Base-by-base conservation (phyloP, 768 basidiomycete genomes). In the Lentinus brumalis region DNA sequence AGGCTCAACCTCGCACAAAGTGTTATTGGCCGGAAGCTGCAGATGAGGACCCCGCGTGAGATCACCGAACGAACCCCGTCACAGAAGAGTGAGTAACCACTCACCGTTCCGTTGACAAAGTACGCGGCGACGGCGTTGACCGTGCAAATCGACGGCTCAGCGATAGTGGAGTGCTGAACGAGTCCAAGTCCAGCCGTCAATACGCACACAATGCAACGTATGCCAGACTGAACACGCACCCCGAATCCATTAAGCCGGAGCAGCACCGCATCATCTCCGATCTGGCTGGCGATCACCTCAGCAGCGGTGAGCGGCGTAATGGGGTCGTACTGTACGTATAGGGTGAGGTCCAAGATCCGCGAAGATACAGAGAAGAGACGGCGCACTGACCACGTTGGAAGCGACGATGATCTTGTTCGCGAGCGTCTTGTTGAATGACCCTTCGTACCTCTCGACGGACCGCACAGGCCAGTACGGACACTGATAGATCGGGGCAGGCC, bases 231-330 rank as follows among this genome's bases (percentile, higher is more conserved):
- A 32, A 7, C 26, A 46, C 50, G 46, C 29, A 62, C 61, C 16
- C 62, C 62, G 42, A 64, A 59, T 5, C 61, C 68, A 15, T 61
- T 32, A 9, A 61, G 56, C 21, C 49, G 11, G 16, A 67, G 46
- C 6, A 69, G 50, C 12, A 29, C 14, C 0, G 64, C 60, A 14
- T 47, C 31, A 41, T 67, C 57, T n/a, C 63, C 61, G 18, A 69
- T 51, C n/a, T 57, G 35, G 2, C 42, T 35, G 9, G 26, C 59
- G 10, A 67, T 38, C 12, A 30, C 47, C 42, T 58, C 21, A 5
- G 68, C 68, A 18, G 38, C 46, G 2, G 59, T 38, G 5, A 65
- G 52, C 1, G 68, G 68, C 5, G 68, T 67, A 2, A 65, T 49
- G 12, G 68, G 68, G 31, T 66, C 55, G 14, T 47, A 56, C 57